Evolutionary conservation across 1,139 yeast genomes (phyloP), one percentile per base, ranked within the genome.

Genomic region (Nadsonia commutata): DNA sequence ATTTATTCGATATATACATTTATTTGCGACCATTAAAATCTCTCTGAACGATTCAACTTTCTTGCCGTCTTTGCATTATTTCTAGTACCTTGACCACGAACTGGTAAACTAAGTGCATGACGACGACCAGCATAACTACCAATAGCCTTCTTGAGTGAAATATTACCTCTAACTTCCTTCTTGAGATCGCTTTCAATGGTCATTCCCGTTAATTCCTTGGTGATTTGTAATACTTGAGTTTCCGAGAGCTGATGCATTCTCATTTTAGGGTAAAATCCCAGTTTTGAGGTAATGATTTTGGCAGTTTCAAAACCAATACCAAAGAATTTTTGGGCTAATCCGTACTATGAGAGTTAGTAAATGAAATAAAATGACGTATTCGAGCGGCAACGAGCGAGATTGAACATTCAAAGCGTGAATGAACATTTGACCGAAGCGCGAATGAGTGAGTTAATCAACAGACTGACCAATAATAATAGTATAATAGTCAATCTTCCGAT

Each of bases 181-280:
- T 82, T 71, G 56, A 88, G 78, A 53, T 81, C 90, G 44, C 86
- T 86, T 58, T 88, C 98, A 40, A 90, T 81, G 33, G 83, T 76
- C 70, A 83, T 70, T 42, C 76, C 81, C 2, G 94, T 76, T 43
- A 90, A 69, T 58, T 90, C 96, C 61, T 86, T 88, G 41, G 95
- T 81, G 39, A 90, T 70, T 38, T 83, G 76, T 73, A 90, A 73
- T 42, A 86, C 73, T 56, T 86, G 94, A 40, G 88, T 84, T 62
- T 90, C 98, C 23, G 81, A 70, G 40, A 90, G 72, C 62, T 90
- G 94, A 60, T 84, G 90, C 84, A 90, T 81, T 64, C 94, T 76
- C 94, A 88, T 86, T 59, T 74, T 71, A 37, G 97, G 97, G 58
- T 88, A 90, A 46, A 90, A 73, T 8, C 95, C 95, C 20, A 90